Evolutionary conservation across 176 grass and related monocot genomes (phyloP).

Genomic region (Avena atlantica): DNA sequence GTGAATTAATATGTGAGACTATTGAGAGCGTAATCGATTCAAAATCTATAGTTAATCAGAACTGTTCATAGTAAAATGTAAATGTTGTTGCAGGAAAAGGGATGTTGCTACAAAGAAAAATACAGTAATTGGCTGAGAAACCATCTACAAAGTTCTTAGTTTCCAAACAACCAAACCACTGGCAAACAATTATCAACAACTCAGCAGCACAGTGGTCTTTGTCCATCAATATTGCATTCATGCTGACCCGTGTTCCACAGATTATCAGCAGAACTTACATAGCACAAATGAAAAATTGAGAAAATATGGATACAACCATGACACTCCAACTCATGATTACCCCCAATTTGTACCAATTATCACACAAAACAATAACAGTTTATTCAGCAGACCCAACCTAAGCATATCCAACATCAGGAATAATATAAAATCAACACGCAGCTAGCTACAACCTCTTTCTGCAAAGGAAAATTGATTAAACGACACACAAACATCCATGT

Average conservation of each 20-base stretch:
- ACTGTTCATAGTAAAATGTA: background rate
- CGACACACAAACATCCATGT: background rate
- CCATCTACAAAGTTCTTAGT: background rate
- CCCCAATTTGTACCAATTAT: background rate
- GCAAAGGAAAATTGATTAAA: background rate
- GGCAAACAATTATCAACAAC: constrained; percentile 1
- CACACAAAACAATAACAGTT: background rate
- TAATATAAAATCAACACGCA: background rate
- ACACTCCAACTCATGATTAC: background rate
- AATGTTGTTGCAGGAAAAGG: background rate
- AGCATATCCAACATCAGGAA: background rate
- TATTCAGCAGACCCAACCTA: background rate
- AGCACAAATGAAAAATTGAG: background rate
- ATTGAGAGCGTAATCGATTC: background rate
- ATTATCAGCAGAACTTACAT: constrained; percentile 4
- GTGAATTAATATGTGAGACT: background rate
- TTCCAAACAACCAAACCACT: constrained; percentile 1
- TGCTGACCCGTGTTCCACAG: background rate
- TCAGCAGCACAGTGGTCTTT: background rate
- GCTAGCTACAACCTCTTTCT: background rate
- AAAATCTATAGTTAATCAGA: constrained; percentile 1
- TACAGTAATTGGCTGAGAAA: background rate
- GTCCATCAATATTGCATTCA: background rate
- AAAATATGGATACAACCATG: background rate
- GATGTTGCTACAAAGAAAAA: background rate